These are phyloP conservation scores for Elsinoe fawcettii DNA, from an alignment of 2,329 filamentous ascomycete genomes.

Conservation along the genomic window DNA sequence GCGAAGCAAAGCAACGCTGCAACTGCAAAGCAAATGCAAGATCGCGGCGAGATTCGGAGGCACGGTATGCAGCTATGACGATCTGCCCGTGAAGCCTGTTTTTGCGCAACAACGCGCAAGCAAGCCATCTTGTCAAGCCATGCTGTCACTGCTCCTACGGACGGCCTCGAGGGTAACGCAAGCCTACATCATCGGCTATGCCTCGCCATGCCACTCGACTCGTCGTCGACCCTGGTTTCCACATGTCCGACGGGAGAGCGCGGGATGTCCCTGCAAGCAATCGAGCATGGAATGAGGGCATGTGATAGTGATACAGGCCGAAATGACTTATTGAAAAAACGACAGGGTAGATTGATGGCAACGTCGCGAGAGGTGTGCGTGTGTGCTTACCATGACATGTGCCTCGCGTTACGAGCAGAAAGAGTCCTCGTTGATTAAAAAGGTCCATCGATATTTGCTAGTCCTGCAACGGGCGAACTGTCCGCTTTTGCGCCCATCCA, in stretches of 20 bases:
- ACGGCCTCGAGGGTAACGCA: slow-evolving; percentile 8
- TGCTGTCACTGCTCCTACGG: slow-evolving; percentile 10
- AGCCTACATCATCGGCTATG: slow-evolving; percentile 6
- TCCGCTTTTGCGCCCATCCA: background rate
- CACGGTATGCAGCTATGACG: slow-evolving; percentile 10
- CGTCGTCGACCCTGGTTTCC: slow-evolving; percentile 6
- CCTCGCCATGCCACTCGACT: background rate
- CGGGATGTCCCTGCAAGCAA: slow-evolving; percentile 1
- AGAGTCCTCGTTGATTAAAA: background rate
- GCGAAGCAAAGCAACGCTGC: background rate
- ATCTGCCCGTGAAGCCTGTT: slow-evolving; percentile 9
- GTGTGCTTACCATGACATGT: slow-evolving; percentile 5
- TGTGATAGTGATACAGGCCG: slow-evolving; percentile 9
- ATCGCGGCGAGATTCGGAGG: slow-evolving; percentile 7
- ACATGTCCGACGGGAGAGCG: background rate
- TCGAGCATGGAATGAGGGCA: background rate
- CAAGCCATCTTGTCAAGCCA: background rate
- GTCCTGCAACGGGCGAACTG: slow-evolving; percentile 5
- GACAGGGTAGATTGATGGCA: slow-evolving; percentile 8
- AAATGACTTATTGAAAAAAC: slow-evolving; percentile 1
- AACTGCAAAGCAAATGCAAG: background rate
- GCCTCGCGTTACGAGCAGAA: background rate
- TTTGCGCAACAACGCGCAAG: background rate
- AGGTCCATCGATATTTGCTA: background rate
- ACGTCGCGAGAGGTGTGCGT: background rate